Conservation (phyloP, 129 eudicot species). For the Arctium minus region DNA sequence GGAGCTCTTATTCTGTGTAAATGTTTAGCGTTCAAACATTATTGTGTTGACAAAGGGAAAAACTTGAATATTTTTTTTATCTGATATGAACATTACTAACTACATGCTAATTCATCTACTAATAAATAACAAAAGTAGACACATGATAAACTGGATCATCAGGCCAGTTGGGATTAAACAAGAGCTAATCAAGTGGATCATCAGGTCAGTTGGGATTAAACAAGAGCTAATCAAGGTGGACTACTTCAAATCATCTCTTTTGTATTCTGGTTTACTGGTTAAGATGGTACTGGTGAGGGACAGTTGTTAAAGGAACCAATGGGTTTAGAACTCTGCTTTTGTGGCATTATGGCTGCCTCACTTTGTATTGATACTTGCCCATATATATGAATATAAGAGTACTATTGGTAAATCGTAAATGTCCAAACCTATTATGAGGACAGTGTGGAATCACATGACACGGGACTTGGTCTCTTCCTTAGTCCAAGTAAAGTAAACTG, state of each 20-base stretch:
- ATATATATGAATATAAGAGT: background rate
- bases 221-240: background rate
- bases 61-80: background rate
- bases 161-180: background rate
- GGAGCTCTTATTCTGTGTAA: no score
- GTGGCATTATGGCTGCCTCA: background rate
- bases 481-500: background rate
- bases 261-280: background rate
- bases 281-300: background rate
- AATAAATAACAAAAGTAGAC: background rate
- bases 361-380: background rate
- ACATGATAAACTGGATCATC: background rate
- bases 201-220: background rate
- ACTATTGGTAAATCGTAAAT: background rate
- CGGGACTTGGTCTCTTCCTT: background rate
- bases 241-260: background rate
- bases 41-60: background rate
- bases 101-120: background rate
- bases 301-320: background rate
- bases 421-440: background rate
- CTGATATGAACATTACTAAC: background rate
- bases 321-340: background rate
- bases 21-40: no score
- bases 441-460: background rate
- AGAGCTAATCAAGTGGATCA: background rate